Conservation (phyloP, 768 basidiomycete genomes). For the Termitomyces sp. region DNA sequence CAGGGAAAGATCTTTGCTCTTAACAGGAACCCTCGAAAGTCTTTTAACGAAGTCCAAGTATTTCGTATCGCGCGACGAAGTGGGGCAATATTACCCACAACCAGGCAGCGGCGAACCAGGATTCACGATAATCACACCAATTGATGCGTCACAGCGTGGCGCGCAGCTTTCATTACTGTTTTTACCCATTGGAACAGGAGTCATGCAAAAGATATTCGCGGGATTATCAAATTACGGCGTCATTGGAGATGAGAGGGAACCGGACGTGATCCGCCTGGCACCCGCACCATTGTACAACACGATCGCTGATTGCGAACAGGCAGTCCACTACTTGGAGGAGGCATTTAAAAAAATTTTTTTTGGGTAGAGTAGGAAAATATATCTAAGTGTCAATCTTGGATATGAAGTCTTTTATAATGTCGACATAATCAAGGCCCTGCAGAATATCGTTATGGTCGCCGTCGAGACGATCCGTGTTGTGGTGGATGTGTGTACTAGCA, state of each 20-base stretch:
- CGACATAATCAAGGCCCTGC: constrained; percentile 32
- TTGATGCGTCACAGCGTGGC: constrained; percentile 59
- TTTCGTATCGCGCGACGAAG: constrained; percentile 45
- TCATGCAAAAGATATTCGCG: constrained; percentile 69
- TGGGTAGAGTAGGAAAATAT: neutral
- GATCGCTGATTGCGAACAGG: constrained; percentile 67
- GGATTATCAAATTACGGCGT: constrained; percentile 66
- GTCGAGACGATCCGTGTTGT: constrained; percentile 33
- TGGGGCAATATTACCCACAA: constrained; percentile 22
- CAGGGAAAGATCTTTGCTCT: constrained; percentile 58
- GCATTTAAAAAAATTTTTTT: constrained; percentile 32
- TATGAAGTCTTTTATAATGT: constrained; percentile 40
- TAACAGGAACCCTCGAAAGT: constrained; percentile 70
- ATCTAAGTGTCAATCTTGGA: neutral
- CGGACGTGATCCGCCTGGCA: constrained; percentile 87
- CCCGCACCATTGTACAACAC: constrained; percentile 88
- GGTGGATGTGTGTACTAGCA: constrained; percentile 15
- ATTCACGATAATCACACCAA: constrained; percentile 94
- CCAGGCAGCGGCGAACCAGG: constrained; percentile 27
- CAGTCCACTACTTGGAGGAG: constrained; percentile 59
- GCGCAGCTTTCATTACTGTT: constrained; percentile 87
- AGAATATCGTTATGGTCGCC: constrained; percentile 56
- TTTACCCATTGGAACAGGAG: constrained; percentile 49
- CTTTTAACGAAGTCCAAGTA: constrained; percentile 57
- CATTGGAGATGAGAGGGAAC: constrained; percentile 86